A percentile compares a stretch with the other conserved stretches of the same genome.
Evolutionary conservation across 2,329 filamentous ascomycete genomes (phyloP).

Genomic region (Colletotrichum spinosum): DNA sequence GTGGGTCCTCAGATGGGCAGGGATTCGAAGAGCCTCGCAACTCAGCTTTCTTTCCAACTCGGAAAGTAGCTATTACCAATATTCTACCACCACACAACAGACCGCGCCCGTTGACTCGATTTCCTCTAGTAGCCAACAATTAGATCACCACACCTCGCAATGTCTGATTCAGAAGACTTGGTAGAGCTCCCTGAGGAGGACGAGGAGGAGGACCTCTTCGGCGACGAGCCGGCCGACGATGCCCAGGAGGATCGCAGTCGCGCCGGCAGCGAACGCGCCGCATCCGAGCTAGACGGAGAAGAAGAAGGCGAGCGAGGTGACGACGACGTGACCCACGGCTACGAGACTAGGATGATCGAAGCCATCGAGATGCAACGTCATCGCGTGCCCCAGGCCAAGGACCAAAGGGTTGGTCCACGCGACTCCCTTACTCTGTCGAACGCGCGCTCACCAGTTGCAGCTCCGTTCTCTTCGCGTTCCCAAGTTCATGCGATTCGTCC

Average conservation of each 20-base stretch:
- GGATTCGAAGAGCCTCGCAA: constrained; percentile 31
- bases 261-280: constrained; percentile 71
- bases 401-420: constrained; percentile 70
- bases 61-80: no score
- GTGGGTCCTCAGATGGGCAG: constrained; percentile 11
- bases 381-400: constrained; percentile 75
- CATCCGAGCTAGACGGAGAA: constrained; percentile 61
- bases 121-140: neutral
- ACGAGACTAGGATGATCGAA: constrained; percentile 68
- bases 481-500: constrained; percentile 77
- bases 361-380: constrained; percentile 76
- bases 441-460: constrained; percentile 51
- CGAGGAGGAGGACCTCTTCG: constrained; percentile 72
- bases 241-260: constrained; percentile 69
- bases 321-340: constrained; percentile 47
- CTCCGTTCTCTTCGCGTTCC: constrained; percentile 79
- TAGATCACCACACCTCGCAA: constrained; percentile 41
- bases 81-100: no score
- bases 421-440: neutral
- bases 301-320: constrained; percentile 58
- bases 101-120: neutral
- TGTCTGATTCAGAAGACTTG: constrained; percentile 69
- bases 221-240: constrained; percentile 68
- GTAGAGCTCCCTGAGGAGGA: constrained; percentile 64
- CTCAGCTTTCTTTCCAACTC: no score